These are phyloP conservation scores for Nothomitra cinnamomea DNA, from an alignment of 2,329 filamentous ascomycete species.

Conservation along the genomic window DNA sequence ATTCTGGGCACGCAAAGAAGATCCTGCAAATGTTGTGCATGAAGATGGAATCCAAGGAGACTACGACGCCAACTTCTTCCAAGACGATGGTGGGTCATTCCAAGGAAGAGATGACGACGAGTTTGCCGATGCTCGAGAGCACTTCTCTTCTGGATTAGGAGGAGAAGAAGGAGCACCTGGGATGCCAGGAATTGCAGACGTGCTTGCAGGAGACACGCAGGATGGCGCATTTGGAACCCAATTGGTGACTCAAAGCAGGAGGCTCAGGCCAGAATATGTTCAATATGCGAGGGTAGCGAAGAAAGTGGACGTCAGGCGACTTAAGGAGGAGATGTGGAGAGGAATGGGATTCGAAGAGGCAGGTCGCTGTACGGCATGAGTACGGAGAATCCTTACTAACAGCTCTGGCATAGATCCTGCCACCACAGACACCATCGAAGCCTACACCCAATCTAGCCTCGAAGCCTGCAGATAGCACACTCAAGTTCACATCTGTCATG, in stretches of 20 bases:
- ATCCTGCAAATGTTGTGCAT: slow-evolving; percentile 27
- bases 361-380: background rate
- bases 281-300: slow-evolving; percentile 49
- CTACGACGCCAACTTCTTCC: slow-evolving; percentile 96
- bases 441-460: slow-evolving; percentile 13
- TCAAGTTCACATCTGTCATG: slow-evolving; percentile 87
- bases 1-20: slow-evolving; percentile 70
- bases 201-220: slow-evolving; percentile 17
- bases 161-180: slow-evolving; percentile 22
- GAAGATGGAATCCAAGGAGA: slow-evolving; percentile 50
- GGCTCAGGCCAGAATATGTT: slow-evolving; percentile 45
- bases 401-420: slow-evolving; percentile 14
- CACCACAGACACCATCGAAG: slow-evolving; percentile 20
- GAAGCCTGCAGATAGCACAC: slow-evolving; percentile 28
- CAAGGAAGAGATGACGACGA: slow-evolving; percentile 49
- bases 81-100: slow-evolving; percentile 64
- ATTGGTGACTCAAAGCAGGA: slow-evolving; percentile 41
- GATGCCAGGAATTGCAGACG: slow-evolving; percentile 7
- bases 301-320: slow-evolving; percentile 45
- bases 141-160: slow-evolving; percentile 52
- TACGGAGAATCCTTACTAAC: background rate
- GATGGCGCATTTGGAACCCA: slow-evolving; percentile 44
- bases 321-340: slow-evolving; percentile 50
- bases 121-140: slow-evolving; percentile 66
- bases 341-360: slow-evolving; percentile 35